Evolutionary conservation across 176 grass and related monocot species (phyloP), one percentile per base, ranked within the genome.

Genomic region (Paspalum notatum): DNA sequence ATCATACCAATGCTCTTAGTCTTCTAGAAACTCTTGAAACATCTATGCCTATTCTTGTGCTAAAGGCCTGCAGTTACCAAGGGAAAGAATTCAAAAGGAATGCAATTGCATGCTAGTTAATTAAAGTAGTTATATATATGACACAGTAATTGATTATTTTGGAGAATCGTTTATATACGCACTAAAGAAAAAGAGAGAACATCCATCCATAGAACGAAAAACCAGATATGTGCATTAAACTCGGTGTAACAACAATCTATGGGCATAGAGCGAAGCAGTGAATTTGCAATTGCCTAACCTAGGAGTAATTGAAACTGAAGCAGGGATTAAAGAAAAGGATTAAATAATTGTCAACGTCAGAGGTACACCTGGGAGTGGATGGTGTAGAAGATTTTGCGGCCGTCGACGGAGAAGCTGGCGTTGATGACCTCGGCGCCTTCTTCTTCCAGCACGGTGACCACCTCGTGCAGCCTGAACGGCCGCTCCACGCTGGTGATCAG

Each of bases 11-110:
- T 62, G 59, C 59, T 62, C 12, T 62, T 32, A 62, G 59, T 32
- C 59, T 27, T 15, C 32, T 25, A 32, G 59, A 62, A 16, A 32
- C 24, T 62, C 59, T 62, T 62, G 59, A 62, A 15, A 62, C 59
- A 5, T 62, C 59, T 32, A 62, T 62, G 59, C 59, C 59, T 62
- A 62, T 62, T 62, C 59, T 62, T 32, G 59, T 14, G 59, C 59
- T 32, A 62, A 62, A 62, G 25, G 59, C 59, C 24, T 62, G 59
- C 59, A 62, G 25, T 62, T 32, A 62, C 59, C 59, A 62, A 62
- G 24, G 59, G 25, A 62, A 62, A 62, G 24, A 62, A n/a, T n/a
- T n/a, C n/a, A n/a, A n/a, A n/a, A n/a, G n/a, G n/a, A 62, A 62
- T 32, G 59, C 1, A 62, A 62, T 32, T 62, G 55, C 24, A 2